Evolutionary conservation across 1,284 basidiomycete genomes (phyloP).

Genomic region (Ceratobasidium sp.): DNA sequence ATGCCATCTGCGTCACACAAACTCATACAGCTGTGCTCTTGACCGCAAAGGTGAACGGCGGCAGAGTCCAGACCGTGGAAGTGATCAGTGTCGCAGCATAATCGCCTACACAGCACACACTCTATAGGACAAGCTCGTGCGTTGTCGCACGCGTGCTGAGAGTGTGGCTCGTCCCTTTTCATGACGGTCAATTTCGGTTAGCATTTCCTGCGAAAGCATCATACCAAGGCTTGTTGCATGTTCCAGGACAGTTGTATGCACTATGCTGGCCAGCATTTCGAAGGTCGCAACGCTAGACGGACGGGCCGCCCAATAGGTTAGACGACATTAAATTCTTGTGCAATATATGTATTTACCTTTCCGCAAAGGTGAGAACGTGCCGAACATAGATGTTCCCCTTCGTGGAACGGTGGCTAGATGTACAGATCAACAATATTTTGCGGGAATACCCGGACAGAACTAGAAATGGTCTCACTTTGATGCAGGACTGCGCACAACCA

Average conservation of each 20-base stretch:
- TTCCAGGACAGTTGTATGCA: slow-evolving; percentile 58
- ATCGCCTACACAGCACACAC: slow-evolving; percentile 65
- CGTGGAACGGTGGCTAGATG: slow-evolving; percentile 59
- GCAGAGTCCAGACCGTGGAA: slow-evolving; percentile 61
- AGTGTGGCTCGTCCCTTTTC: slow-evolving; percentile 62
- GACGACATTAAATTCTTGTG: not conserved
- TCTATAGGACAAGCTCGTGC: slow-evolving; percentile 63
- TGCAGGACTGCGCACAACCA: slow-evolving; percentile 64
- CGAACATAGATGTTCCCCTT: slow-evolving; percentile 64
- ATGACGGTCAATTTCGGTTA: slow-evolving; percentile 1
- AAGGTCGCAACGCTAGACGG: slow-evolving; percentile 61
- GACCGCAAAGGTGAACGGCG: slow-evolving; percentile 70
- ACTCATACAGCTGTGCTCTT: slow-evolving; percentile 54
- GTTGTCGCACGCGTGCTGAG: slow-evolving; percentile 61
- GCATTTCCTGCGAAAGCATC: not conserved
- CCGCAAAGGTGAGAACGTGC: slow-evolving; percentile 67
- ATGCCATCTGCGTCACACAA: slow-evolving; percentile 58
- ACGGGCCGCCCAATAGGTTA: slow-evolving; percentile 50
- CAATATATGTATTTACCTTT: slow-evolving; percentile 55
- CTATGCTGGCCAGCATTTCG: slow-evolving; percentile 52
- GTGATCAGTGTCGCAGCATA: slow-evolving; percentile 63
- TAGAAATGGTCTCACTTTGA: slow-evolving; percentile 57
- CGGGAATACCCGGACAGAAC: not conserved
- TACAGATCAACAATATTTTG: not conserved
- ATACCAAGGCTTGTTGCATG: slow-evolving; percentile 61